phyloP scores from a whole-genome alignment of 106 monocot genomes.

The Dactylorhiza incarnata region DNA sequence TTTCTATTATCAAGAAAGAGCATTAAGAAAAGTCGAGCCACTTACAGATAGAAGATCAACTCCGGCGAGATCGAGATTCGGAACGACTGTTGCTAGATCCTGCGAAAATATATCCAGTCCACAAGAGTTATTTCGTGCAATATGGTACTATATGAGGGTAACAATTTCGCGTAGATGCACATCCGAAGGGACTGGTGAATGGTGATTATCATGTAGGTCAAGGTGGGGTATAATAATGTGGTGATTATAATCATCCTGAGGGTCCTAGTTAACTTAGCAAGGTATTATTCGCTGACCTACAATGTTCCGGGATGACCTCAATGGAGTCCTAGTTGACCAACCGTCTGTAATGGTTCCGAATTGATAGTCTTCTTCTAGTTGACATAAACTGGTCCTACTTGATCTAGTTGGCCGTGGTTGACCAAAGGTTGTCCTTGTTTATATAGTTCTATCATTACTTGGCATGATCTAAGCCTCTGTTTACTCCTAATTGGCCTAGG shows the following conservation, averaged over 20 bases:
- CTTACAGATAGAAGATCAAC: conserved; percentile 96
- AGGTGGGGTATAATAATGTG: not conserved
- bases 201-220: not conserved
- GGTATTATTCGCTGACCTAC: too few species aligned
- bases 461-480: too few species aligned
- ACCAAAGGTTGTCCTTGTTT: too few species aligned
- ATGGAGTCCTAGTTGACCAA: too few species aligned
- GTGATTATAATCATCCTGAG: not conserved
- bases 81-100: conserved; percentile 76
- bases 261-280: too few species aligned
- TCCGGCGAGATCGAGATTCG: conserved; percentile 78
- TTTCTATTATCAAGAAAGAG: not conserved
- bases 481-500: too few species aligned
- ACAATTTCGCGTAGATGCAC: not conserved
- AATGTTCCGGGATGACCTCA: too few species aligned
- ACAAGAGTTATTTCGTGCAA: not conserved
- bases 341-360: too few species aligned
- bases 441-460: too few species aligned
- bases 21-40: not conserved
- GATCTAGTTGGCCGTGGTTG: too few species aligned
- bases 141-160: not conserved
- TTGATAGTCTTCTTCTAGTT: too few species aligned
- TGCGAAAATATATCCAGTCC: conserved; percentile 18
- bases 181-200: not conserved
- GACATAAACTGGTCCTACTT: too few species aligned